These are phyloP conservation scores for Leccinum sublutescens DNA, from an alignment of 768 basidiomycete genomes.

Conservation along the genomic window DNA sequence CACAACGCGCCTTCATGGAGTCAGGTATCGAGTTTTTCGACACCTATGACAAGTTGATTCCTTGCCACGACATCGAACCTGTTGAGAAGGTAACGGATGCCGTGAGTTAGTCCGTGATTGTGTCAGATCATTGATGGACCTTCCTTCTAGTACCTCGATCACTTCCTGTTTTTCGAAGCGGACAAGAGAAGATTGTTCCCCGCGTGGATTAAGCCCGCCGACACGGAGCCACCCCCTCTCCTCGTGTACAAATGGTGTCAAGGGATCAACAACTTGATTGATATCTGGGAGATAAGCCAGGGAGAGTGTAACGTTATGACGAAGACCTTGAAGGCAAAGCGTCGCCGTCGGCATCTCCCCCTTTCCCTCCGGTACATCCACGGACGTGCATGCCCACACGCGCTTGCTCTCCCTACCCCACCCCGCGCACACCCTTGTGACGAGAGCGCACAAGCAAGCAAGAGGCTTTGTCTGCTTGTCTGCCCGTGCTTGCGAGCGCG, in stretches of 20 bases:
- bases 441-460: too few species aligned
- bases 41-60: conserved; percentile 97
- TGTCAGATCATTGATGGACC: conserved; percentile 10
- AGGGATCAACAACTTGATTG: conserved; percentile 97
- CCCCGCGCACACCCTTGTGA: too few species aligned
- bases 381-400: too few species aligned
- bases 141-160: conserved; percentile 76
- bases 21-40: conserved; percentile 96
- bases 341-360: too few species aligned
- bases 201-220: conserved; percentile 98
- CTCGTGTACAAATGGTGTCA: conserved; percentile 99
- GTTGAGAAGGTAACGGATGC: conserved; percentile 99
- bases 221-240: conserved; percentile 94
- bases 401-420: too few species aligned
- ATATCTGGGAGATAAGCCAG: conserved; percentile 97
- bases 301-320: conserved; percentile 98
- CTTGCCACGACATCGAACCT: conserved; percentile 98
- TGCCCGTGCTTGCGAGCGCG: too few species aligned
- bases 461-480: too few species aligned
- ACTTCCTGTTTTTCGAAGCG: conserved; percentile 98
- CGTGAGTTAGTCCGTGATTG: conserved; percentile 40
- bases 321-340: conserved; percentile 34
- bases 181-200: conserved; percentile 99
- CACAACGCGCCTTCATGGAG: conserved; percentile 98
- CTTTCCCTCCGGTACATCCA: too few species aligned